Percentiles rank a stretch among this genome's conserved stretches.
phyloP scores from a whole-genome alignment of 2,329 filamentous ascomycete genomes.

The Trichophaea hybrida region DNA sequence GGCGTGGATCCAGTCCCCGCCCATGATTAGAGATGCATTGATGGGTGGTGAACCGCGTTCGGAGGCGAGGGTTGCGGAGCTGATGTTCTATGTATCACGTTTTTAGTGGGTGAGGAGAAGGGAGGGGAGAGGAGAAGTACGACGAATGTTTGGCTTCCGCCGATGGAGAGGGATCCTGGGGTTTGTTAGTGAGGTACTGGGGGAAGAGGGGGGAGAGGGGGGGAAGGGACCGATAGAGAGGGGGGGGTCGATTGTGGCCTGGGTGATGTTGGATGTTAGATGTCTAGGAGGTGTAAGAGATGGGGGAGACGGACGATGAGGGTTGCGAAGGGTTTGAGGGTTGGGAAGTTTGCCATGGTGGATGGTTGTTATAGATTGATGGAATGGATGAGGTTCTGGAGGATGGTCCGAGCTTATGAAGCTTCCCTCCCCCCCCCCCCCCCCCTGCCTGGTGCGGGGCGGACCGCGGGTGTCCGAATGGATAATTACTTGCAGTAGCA shows the following conservation, averaged over 20 bases:
- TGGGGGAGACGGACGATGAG: background rate
- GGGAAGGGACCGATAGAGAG: background rate
- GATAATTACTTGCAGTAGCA: no score
- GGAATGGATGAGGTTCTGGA: background rate
- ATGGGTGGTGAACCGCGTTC: conserved; percentile 30
- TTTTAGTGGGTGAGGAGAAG: background rate
- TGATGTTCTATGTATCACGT: conserved; percentile 15
- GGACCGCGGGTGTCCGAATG: no score
- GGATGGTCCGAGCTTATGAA: background rate
- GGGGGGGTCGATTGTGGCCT: background rate
- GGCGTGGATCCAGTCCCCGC: conserved; percentile 33
- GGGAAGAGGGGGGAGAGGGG: background rate
- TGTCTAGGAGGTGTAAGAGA: background rate
- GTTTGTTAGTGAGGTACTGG: background rate
- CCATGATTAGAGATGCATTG: conserved; percentile 32
- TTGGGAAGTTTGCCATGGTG: background rate
- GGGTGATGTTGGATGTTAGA: background rate
- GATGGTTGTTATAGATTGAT: background rate
- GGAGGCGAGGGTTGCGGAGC: conserved; percentile 30
- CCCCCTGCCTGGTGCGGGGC: no score
- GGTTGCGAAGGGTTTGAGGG: background rate
- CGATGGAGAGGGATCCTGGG: background rate
- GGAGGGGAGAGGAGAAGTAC: background rate
- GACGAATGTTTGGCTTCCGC: background rate
- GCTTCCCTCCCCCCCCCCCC: background rate